Base-by-base conservation (phyloP, 495 filamentous ascomycete genomes). In the Aspergillus olivimuriae region DNA sequence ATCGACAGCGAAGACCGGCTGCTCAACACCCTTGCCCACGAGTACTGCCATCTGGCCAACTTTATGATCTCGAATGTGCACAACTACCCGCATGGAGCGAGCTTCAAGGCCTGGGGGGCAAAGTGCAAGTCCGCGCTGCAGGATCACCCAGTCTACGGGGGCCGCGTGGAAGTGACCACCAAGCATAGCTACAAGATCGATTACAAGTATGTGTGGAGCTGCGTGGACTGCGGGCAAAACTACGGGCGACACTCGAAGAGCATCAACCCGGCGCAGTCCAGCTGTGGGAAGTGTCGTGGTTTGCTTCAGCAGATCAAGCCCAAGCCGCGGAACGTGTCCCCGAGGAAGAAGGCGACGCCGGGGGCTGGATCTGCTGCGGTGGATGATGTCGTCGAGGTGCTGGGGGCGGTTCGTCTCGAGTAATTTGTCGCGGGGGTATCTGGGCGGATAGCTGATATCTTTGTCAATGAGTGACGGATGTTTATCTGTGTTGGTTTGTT, bases 1-100 rank as follows among this genome's bases (percentile, higher is more conserved):
- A 86, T 97, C 41, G 74, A 83, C 58, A 77, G 82, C 57, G 76
- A 84, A 43, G 70, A 86, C 34, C 80, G 89, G 16, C 73, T 98
- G 16, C 69, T 89, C 36, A 94, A 95, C 60, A 86, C 87, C 1
- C 55, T 96, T 16, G 87, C 90, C 2, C 92, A 98, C 61, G 92
- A 98, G 50, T 98, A 89, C 70, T 96, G 91, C 63, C 92, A 98
- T 58, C 71, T 97, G 1, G 82, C 86, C 22, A 90, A 86, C 54
- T 94, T 85, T 62, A 88, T 96, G 72, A 70, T 96, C 38, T 77
- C 73, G 23, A 73, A 79, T 12, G 65, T 85, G 17, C 73, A 71
- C 16, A 77, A 77, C 23, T 75, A 85, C 43, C 83, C 88, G 1
- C 92, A 97, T 56, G 91, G 90, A 9, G 65, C 71, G 11, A 83